Conservation (phyloP, 2,329 filamentous ascomycete genomes). For the Paecilomyces variotii region DNA sequence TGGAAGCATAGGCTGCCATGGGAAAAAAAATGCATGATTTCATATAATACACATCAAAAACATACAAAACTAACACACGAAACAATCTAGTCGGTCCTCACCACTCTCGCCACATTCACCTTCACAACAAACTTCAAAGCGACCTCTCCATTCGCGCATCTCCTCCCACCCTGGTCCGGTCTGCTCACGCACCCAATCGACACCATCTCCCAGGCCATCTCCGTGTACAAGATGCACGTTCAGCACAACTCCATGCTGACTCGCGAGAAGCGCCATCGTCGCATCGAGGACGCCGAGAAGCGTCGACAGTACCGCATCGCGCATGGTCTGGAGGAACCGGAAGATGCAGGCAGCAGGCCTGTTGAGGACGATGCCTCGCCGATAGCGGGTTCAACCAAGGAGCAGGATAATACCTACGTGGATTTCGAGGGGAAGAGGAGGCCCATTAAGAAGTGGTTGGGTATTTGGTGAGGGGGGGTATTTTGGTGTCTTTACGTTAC, state of each 20-base stretch:
- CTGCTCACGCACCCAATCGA: conserved; percentile 62
- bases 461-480: conserved; percentile 55
- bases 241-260: conserved; percentile 62
- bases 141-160: conserved; percentile 70
- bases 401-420: conserved; percentile 21
- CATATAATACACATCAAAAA: neutral
- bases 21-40: neutral
- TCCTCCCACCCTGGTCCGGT: conserved; percentile 64
- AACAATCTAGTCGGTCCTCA: conserved; percentile 52
- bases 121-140: conserved; percentile 70
- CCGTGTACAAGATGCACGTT: conserved; percentile 70
- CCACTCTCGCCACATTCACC: conserved; percentile 61
- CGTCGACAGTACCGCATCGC: conserved; percentile 75
- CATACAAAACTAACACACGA: neutral
- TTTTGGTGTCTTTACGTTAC: neutral
- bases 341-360: conserved; percentile 26
- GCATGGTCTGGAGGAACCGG: conserved; percentile 62
- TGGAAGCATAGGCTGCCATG: too few species aligned
- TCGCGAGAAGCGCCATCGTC: conserved; percentile 61
- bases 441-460: conserved; percentile 71
- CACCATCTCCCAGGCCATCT: conserved; percentile 56
- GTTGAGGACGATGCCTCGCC: conserved; percentile 32
- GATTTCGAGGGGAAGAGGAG: conserved; percentile 38
- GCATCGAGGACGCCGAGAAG: conserved; percentile 81
- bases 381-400: conserved; percentile 12